A percentile compares a stretch with the other conserved stretches of the same genome.
These are phyloP conservation scores for Brassica balearica DNA, from an alignment of 441 rosid genomes.

Conservation along the genomic window DNA sequence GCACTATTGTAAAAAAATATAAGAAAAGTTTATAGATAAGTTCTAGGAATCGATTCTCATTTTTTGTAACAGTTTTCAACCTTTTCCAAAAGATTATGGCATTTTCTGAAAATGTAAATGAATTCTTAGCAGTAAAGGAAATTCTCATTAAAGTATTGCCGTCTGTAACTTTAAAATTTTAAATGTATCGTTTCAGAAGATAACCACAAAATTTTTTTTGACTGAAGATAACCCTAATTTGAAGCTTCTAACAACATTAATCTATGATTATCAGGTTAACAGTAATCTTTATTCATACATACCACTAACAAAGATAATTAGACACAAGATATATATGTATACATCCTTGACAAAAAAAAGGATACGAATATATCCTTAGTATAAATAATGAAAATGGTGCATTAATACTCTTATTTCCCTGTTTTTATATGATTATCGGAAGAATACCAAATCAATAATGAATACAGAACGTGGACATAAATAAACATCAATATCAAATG, in stretches of 20 bases:
- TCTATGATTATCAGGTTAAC: background rate
- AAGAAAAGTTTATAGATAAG: too few species aligned
- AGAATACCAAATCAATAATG: constrained; percentile 15
- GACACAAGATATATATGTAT: background rate
- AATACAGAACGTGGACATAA: constrained; percentile 36
- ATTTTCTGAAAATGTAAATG: too few species aligned
- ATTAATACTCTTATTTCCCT: background rate
- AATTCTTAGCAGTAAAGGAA: too few species aligned
- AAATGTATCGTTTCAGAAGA: too few species aligned
- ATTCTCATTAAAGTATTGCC: too few species aligned
- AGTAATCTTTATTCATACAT: background rate
- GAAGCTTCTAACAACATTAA: background rate
- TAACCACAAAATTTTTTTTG: too few species aligned
- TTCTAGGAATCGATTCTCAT: too few species aligned
- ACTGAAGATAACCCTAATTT: background rate
- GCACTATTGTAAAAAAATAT: too few species aligned
- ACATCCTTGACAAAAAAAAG: background rate
- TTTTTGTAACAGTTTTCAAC: too few species aligned
- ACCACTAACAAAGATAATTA: background rate
- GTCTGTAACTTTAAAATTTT: too few species aligned
- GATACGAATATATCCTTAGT: background rate
- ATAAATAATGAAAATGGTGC: constrained; percentile 3
- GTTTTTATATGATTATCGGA: constrained; percentile 6
- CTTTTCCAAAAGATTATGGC: too few species aligned
- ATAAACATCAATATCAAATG: constrained; percentile 32